Percentiles rank a stretch among this genome's conserved stretches.
phyloP scores from a whole-genome alignment of 2,329 filamentous ascomycete species.

The Alternaria gaisen region DNA sequence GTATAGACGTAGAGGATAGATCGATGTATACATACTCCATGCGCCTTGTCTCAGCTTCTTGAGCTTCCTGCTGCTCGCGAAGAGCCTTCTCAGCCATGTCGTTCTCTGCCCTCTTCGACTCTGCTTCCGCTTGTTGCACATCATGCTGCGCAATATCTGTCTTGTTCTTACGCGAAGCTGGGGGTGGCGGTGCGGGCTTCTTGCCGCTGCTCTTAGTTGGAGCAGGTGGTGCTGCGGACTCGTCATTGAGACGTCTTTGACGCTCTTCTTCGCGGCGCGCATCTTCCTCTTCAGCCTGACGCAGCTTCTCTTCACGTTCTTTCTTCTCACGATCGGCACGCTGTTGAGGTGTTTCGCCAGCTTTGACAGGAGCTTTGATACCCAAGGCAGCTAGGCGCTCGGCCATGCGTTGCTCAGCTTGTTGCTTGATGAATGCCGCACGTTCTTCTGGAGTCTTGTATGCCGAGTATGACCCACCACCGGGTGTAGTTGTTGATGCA shows the following conservation, averaged over 20 bases:
- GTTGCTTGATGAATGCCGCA: constrained; percentile 95
- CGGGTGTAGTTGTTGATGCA: constrained; percentile 61
- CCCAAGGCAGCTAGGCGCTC: constrained; percentile 93
- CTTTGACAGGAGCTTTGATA: constrained; percentile 81
- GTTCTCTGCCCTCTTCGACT: constrained; percentile 68
- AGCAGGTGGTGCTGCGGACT: constrained; percentile 70
- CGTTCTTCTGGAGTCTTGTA: constrained; percentile 93
- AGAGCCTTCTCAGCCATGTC: constrained; percentile 63
- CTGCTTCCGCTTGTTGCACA: constrained; percentile 60
- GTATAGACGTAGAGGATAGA: neutral
- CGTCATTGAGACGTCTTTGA: constrained; percentile 81
- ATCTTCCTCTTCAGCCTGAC: constrained; percentile 94
- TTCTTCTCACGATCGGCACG: constrained; percentile 86
- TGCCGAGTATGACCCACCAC: constrained; percentile 76
- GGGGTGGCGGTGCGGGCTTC: constrained; percentile 73
- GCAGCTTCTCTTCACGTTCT: constrained; percentile 86
- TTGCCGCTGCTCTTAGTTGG: constrained; percentile 54
- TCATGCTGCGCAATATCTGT: constrained; percentile 67
- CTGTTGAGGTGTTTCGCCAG: constrained; percentile 82
- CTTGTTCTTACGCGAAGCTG: constrained; percentile 75
- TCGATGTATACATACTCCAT: constrained; percentile 76
- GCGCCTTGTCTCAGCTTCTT: constrained; percentile 75
- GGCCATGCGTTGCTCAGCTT: constrained; percentile 96
- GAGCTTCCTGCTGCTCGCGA: constrained; percentile 76
- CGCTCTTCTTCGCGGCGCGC: constrained; percentile 86